Base-by-base conservation (phyloP, 1,284 basidiomycete species). In the Leccinum fuscescens region DNA sequence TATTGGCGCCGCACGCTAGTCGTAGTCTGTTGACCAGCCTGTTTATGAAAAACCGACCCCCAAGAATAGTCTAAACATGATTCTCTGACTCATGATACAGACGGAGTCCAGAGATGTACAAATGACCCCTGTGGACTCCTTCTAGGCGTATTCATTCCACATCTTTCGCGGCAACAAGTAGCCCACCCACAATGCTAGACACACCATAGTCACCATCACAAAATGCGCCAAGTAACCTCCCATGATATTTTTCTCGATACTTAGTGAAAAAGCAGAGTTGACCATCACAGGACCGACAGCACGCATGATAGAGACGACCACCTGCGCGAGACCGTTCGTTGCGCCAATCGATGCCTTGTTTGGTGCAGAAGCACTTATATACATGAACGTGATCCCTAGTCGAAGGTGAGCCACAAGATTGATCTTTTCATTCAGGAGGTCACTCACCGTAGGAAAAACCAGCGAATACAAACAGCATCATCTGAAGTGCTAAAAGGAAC, bases 261-360 rank as follows among this genome's bases (percentile, higher is more conserved):
- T 78, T 20, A 80, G 60, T 3, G 70, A 72, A 63, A 69, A 74
- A 0, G 72, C 67, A 7, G 82, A 80, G 4, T 77, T 82, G 0
- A 76, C 73, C 1, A 69, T 57, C 1, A 77, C 79, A 6, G 87
- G 86, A 0, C 85, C 85, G 37, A 87, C 66, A 53, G 86, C 83
- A 35, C 86, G 80, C 65, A 65, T 65, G 20, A 69, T 2, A 44
- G 73, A 72, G 7, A 72, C 67, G n/a, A 63, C 24, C 46, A 63
- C 78, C 64, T 83, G 82, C 0, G 80, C 79, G 14, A 84, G 67
- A 11, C 87, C 87, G 66, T 88, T 88, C 14, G 85, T 84, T 14
- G 84, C 78, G 3, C 87, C 87, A 15, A 89, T 74, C 9, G 78
- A 79, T 1, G 69, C 70, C 62, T 68, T 74, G 65, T 77, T 80